phyloP scores from a whole-genome alignment of 257 asterid genomes.

The Nicotiana tomentosiformis region DNA sequence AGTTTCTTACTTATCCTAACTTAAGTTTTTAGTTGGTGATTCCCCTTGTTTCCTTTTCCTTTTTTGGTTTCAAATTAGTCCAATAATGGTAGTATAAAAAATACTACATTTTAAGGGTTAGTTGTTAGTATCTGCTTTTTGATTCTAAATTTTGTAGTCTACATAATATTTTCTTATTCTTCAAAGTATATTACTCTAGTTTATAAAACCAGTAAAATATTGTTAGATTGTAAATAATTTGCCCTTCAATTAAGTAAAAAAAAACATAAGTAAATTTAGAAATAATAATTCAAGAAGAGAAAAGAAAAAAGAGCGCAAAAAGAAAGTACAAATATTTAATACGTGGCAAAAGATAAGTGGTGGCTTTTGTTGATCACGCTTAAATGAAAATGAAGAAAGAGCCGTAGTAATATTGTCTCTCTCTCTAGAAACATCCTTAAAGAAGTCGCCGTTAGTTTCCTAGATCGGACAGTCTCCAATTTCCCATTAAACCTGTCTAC shows the following conservation, averaged over 20 bases:
- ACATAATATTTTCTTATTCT: too few species aligned
- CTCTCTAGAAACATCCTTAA: slow-evolving; percentile 41
- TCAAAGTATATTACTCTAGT: too few species aligned
- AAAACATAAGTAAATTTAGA: not conserved
- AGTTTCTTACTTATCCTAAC: not conserved
- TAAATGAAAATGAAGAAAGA: not conserved
- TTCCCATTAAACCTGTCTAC: not conserved
- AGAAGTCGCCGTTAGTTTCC: slow-evolving; percentile 26
- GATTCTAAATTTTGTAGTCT: too few species aligned
- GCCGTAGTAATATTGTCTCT: not conserved
- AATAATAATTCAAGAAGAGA: not conserved
- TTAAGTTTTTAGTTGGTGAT: not conserved
- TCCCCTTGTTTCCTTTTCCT: not conserved
- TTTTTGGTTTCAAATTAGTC: not conserved
- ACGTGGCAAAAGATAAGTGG: not conserved
- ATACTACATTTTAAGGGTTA: not conserved
- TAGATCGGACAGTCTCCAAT: slow-evolving; percentile 8
- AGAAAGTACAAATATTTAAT: not conserved
- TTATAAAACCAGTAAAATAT: too few species aligned
- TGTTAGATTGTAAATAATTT: too few species aligned
- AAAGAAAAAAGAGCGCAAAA: not conserved
- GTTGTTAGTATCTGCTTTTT: not conserved
- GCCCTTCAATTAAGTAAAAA: not conserved
- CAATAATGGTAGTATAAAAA: not conserved
- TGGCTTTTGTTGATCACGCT: not conserved